A percentile compares a stretch with the other conserved stretches of the same genome.
Conservation (phyloP, 352 stramenopile species). For the Globisporangium spinosum region DNA sequence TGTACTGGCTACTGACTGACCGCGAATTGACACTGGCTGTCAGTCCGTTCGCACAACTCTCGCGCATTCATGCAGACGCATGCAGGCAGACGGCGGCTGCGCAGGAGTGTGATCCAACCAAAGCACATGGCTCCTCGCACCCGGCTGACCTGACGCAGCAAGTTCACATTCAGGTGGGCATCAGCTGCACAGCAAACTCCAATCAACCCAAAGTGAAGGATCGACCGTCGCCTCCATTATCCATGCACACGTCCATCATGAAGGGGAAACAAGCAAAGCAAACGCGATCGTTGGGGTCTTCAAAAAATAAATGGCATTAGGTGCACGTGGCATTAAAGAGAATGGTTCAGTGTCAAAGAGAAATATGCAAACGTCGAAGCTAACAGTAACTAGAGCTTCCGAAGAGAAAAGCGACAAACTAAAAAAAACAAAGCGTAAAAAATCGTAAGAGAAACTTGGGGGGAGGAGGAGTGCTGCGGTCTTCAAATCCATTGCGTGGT, state of each 20-base stretch:
- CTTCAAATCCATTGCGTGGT: slow-evolving; percentile 78
- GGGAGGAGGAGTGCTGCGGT: neutral
- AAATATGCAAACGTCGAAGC: slow-evolving; percentile 19
- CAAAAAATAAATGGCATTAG: slow-evolving; percentile 19
- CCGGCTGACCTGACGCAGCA: neutral
- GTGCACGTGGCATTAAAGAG: slow-evolving; percentile 12
- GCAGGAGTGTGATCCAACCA: neutral
- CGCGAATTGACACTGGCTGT: neutral
- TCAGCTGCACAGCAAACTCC: neutral
- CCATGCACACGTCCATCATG: neutral
- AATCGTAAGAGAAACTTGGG: slow-evolving; percentile 9
- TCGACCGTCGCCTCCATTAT: too few relatives aligned
- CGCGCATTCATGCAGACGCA: neutral
- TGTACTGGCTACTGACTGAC: neutral
- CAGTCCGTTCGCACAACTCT: slow-evolving; percentile 4
- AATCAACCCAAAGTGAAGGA: neutral
- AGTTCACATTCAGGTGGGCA: neutral
- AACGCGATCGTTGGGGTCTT: neutral
- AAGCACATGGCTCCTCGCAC: neutral
- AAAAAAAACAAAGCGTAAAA: slow-evolving; percentile 20
- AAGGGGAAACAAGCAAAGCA: neutral
- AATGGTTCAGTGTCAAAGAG: slow-evolving; percentile 24
- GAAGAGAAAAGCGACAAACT: slow-evolving; percentile 17
- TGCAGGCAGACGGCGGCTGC: neutral
- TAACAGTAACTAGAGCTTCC: slow-evolving; percentile 7